These are phyloP conservation scores for Poteriospumella lacustris DNA, from an alignment of 108 stramenopile genomes.

Conservation along the genomic window DNA sequence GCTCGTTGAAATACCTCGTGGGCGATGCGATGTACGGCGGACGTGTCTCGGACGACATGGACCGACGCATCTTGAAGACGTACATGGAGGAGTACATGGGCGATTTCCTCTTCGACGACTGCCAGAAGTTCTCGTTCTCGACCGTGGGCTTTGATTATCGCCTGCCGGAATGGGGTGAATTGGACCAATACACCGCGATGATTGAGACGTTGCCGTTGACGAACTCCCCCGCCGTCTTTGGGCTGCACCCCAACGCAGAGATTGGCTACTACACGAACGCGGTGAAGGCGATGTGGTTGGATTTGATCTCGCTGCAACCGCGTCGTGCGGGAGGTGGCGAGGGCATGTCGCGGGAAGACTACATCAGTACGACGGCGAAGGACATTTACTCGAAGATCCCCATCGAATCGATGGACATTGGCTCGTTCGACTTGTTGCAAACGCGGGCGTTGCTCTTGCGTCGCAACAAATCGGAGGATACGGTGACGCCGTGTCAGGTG, in stretches of 20 bases:
- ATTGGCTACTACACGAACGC: conserved; percentile 63
- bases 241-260: conserved; percentile 68
- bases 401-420: conserved; percentile 47
- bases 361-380: conserved; percentile 43
- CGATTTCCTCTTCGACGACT: conserved; percentile 65
- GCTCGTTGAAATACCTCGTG: conserved; percentile 62
- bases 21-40: conserved; percentile 72
- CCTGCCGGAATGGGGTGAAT: conserved; percentile 40
- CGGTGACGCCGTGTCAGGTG: conserved; percentile 54
- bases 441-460: conserved; percentile 28
- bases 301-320: conserved; percentile 59
- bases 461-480: background rate
- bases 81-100: conserved; percentile 70
- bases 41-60: conserved; percentile 64
- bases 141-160: conserved; percentile 59
- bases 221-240: conserved; percentile 64
- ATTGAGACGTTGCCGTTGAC: conserved; percentile 60
- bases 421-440: conserved; percentile 49
- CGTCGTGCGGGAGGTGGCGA: conserved; percentile 43
- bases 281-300: conserved; percentile 56
- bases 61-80: conserved; percentile 59
- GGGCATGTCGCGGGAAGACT: conserved; percentile 58
- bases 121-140: conserved; percentile 62
- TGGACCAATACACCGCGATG: conserved; percentile 46
- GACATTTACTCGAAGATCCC: conserved; percentile 59